These are phyloP conservation scores for Avena eriantha DNA, from an alignment of 176 grass and related monocot genomes.

Conservation along the genomic window DNA sequence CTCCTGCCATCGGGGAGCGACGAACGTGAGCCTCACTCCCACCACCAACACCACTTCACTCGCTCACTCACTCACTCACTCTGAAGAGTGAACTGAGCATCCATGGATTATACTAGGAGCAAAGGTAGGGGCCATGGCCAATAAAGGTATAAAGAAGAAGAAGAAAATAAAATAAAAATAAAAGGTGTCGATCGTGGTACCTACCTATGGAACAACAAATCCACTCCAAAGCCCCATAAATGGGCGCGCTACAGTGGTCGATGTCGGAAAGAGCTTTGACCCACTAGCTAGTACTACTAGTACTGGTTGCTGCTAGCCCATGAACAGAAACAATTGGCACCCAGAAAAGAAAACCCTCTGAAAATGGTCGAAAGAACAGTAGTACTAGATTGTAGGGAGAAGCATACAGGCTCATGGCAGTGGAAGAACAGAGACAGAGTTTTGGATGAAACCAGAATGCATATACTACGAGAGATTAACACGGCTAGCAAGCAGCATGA, in stretches of 20 bases:
- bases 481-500: neutral
- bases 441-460: no score
- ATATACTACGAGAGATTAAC: no score
- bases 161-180: neutral
- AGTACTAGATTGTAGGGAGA: no score
- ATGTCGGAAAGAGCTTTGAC: constrained; percentile 7
- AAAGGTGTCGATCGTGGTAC: neutral
- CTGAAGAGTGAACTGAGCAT: neutral
- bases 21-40: neutral
- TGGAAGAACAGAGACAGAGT: no score
- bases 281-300: neutral
- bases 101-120: constrained; percentile 12
- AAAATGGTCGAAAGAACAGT: no score
- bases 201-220: neutral
- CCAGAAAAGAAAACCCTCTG: no score
- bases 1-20: neutral
- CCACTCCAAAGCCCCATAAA: neutral
- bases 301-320: no score
- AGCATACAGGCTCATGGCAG: no score
- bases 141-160: neutral
- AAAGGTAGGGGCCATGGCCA: neutral
- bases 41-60: neutral
- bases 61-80: neutral
- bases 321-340: no score
- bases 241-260: neutral